Base-by-base conservation (phyloP, 768 basidiomycete genomes). In the Nidularia sp. region DNA sequence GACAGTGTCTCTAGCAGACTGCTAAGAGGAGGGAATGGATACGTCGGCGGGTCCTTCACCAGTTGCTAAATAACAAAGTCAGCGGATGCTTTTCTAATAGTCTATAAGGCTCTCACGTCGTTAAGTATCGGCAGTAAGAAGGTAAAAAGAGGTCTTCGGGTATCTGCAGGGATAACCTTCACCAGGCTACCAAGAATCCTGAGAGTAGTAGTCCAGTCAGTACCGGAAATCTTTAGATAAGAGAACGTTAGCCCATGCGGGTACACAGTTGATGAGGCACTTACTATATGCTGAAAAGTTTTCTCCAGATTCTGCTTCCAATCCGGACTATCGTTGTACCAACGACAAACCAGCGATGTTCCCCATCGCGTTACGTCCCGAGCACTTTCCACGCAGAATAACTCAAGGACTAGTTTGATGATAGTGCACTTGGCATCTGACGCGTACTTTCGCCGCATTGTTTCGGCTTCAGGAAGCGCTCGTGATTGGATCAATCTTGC, bases 1-100 rank as follows among this genome's bases (percentile, higher is more conserved):
- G 85, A 81, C 15, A 85, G 56, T 12, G 66, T 66, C 33, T 76
- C 69, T 2, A 90, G 69, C 41, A 90, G 70, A 34, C 71, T 66
- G 4, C 79, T 72, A 0, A 90, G 66, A 1, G 70, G 63, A 2
- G 67, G 61, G 41, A 63, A 76, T 3, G 81, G 81, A 51, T 68
- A 60, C 12, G 77, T 67, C 1, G 83, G 83, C 4, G 84, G 79
- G 47, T 79, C 74, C 48, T 74, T 66, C 18, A 78, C 69, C 6
- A 88, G 61, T 60, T 78, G 81, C 85, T 86, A 53, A 34, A 18
- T 9, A 36, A 42, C 12, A 13, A 13, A 22, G 13, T 22, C 5
- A 39, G 39, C 34, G 7, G n/a, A 51, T 57, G 22, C 44, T 41
- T 41, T 12, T 8, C 53, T 33, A 15, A 6, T 8, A 46, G 42